Evolutionary conservation across 2,329 filamentous ascomycete species (phyloP).

Genomic region (Juglanconis oblonga): DNA sequence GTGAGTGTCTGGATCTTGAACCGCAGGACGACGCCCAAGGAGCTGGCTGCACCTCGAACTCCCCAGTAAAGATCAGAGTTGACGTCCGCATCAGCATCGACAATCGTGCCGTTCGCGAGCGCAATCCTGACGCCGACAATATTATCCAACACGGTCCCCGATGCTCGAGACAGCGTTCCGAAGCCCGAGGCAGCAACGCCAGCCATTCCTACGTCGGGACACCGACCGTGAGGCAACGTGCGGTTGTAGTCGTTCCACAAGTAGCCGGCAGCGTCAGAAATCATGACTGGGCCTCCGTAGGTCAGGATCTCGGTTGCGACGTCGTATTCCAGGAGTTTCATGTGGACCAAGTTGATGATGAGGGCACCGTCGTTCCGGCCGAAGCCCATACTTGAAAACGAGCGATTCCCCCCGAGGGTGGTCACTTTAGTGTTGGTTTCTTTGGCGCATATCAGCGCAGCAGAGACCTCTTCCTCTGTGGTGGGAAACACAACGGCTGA

Average conservation of each 20-base stretch:
- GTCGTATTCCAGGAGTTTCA: slow-evolving; percentile 7
- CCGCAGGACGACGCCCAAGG: slow-evolving; percentile 3
- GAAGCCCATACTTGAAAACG: slow-evolving; percentile 12
- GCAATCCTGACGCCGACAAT: slow-evolving; percentile 2
- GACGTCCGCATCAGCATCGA: slow-evolving; percentile 1
- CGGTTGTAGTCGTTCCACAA: slow-evolving; percentile 4
- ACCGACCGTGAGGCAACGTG: slow-evolving; percentile 5
- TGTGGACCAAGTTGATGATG: slow-evolving; percentile 3
- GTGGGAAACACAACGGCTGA: slow-evolving; percentile 5
- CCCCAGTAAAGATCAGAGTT: slow-evolving; percentile 9
- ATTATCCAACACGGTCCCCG: slow-evolving; percentile 7
- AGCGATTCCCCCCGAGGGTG: slow-evolving; percentile 10
- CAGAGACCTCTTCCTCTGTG: background rate
- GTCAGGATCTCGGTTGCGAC: slow-evolving; percentile 1
- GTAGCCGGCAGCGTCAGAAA: slow-evolving; percentile 1
- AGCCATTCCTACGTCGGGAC: slow-evolving; percentile 7
- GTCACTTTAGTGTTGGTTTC: slow-evolving; percentile 4
- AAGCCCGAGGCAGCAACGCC: slow-evolving; percentile 7
- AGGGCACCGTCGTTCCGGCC: slow-evolving; percentile 9
- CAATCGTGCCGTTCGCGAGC: slow-evolving; percentile 5
- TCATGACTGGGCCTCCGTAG: slow-evolving; percentile 8
- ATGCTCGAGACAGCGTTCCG: slow-evolving; percentile 2
- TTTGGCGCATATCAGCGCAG: slow-evolving; percentile 1
- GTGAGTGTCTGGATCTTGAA: slow-evolving; percentile 1
- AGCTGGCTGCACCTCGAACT: slow-evolving; percentile 2